Conservation (phyloP, 176 grass and related monocot genomes). For the Eleusine indica region DNA sequence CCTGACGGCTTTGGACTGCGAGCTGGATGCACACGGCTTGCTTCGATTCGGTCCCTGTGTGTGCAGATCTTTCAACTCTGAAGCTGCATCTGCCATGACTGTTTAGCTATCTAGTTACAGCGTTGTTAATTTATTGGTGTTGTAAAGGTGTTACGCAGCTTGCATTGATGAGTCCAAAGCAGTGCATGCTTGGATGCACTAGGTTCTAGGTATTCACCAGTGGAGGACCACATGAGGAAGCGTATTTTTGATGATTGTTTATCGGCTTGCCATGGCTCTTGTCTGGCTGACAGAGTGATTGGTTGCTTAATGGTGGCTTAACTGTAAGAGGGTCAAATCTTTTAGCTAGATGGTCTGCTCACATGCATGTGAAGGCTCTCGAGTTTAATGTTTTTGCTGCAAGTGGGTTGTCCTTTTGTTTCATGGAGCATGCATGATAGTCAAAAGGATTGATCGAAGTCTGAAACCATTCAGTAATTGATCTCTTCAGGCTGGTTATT, state of each 20-base stretch:
- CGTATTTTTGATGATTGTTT: slow-evolving; percentile 50
- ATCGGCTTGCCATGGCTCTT: slow-evolving; percentile 19
- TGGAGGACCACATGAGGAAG: slow-evolving; percentile 44
- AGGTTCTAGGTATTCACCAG: slow-evolving; percentile 46
- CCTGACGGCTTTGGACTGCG: slow-evolving; percentile 31
- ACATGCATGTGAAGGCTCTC: slow-evolving; percentile 49
- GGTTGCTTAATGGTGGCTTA: slow-evolving; percentile 32
- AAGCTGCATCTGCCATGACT: slow-evolving; percentile 31
- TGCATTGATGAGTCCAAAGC: slow-evolving; percentile 55
- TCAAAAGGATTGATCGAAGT: slow-evolving; percentile 6
- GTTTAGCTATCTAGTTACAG: slow-evolving; percentile 20
- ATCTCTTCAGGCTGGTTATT: slow-evolving; percentile 6
- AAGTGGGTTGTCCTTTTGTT: slow-evolving; percentile 46
- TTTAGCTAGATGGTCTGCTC: slow-evolving; percentile 28
- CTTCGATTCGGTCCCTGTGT: slow-evolving; percentile 36
- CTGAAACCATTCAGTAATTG: slow-evolving; percentile 1
- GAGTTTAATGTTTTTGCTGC: slow-evolving; percentile 35
- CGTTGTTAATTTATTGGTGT: slow-evolving; percentile 22
- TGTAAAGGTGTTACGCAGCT: slow-evolving; percentile 46
- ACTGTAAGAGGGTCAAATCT: slow-evolving; percentile 43
- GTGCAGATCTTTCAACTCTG: slow-evolving; percentile 30
- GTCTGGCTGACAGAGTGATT: slow-evolving; percentile 25
- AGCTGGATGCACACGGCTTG: slow-evolving; percentile 37
- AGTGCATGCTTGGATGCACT: slow-evolving; percentile 35
- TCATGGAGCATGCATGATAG: slow-evolving; percentile 38